phyloP scores from a whole-genome alignment of 345 rosid genomes.

The Triadica sebifera region DNA sequence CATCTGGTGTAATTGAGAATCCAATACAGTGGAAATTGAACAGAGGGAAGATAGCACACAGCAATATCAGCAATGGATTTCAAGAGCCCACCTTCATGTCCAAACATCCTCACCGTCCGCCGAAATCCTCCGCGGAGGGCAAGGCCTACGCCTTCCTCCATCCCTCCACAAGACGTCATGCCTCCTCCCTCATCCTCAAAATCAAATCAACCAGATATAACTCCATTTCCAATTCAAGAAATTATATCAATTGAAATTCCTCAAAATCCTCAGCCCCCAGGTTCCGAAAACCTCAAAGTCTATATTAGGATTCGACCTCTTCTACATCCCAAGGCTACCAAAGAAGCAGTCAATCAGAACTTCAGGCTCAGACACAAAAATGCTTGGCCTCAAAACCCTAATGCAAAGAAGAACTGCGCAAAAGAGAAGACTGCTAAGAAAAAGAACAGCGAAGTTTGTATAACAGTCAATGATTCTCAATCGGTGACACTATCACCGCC shows the following conservation, averaged over 20 bases:
- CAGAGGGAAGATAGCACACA: too few species aligned
- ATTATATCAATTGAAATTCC: slow-evolving; percentile 43
- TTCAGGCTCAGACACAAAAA: slow-evolving; percentile 41
- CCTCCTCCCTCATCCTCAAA: slow-evolving; percentile 19
- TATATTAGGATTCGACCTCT: slow-evolving; percentile 64
- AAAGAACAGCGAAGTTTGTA: slow-evolving; percentile 40
- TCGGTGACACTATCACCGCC: slow-evolving; percentile 75
- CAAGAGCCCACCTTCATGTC: slow-evolving; percentile 43
- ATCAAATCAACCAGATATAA: slow-evolving; percentile 21
- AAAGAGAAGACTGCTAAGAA: slow-evolving; percentile 35
- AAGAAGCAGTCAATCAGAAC: slow-evolving; percentile 7
- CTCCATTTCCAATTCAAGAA: slow-evolving; percentile 66
- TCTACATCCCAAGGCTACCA: slow-evolving; percentile 10
- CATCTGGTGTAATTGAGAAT: too few species aligned
- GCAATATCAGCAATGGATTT: slow-evolving; percentile 23
- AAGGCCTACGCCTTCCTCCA: slow-evolving; percentile 52
- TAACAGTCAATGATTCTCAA: slow-evolving; percentile 44
- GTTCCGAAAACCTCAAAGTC: slow-evolving; percentile 54
- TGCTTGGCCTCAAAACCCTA: slow-evolving; percentile 59
- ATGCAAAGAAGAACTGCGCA: slow-evolving; percentile 32
- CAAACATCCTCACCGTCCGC: slow-evolving; percentile 54
- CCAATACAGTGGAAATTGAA: too few species aligned
- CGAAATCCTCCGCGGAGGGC: slow-evolving; percentile 80
- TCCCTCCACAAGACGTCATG: slow-evolving; percentile 16
- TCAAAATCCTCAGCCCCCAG: slow-evolving; percentile 18